Percentiles rank a stretch among this genome's conserved stretches.
phyloP scores from a whole-genome alignment of 768 basidiomycete species.

The Russula griseocarnosa region DNA sequence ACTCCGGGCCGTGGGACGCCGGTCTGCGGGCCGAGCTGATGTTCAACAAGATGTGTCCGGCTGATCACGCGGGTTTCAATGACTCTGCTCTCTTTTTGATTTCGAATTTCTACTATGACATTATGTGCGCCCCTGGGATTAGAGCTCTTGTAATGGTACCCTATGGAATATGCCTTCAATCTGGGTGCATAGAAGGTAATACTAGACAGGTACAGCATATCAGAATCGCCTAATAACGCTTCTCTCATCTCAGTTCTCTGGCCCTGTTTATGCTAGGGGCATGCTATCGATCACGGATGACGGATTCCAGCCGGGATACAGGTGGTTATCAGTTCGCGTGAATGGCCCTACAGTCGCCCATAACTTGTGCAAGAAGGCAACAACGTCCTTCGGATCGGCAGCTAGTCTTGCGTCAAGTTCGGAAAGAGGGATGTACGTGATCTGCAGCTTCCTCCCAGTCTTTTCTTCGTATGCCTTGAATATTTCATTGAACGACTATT shows the following conservation, averaged over 20 bases:
- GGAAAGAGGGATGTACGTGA: conserved; percentile 20
- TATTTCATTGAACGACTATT: conserved; percentile 28
- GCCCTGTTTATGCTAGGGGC: background rate
- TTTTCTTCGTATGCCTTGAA: conserved; percentile 22
- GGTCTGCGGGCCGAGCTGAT: too few species aligned
- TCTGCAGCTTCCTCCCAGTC: conserved; percentile 25
- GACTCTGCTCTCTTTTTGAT: too few species aligned
- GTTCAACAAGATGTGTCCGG: too few species aligned
- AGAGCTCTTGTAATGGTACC: too few species aligned
- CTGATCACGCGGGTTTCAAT: too few species aligned
- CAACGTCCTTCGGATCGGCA: conserved; percentile 16
- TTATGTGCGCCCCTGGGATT: too few species aligned
- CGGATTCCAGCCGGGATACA: conserved; percentile 30
- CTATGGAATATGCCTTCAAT: background rate
- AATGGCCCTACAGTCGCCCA: conserved; percentile 17
- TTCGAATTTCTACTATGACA: too few species aligned
- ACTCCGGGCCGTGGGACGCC: background rate
- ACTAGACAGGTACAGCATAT: background rate
- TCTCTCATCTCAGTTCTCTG: too few species aligned
- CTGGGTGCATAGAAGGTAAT: background rate
- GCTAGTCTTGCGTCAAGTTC: conserved; percentile 20
- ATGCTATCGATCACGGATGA: conserved; percentile 15
- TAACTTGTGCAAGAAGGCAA: background rate
- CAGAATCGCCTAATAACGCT: background rate
- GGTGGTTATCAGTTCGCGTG: conserved; percentile 13